Evolutionary conservation across 768 basidiomycete species (phyloP).

Genomic region (Auriscalpium vulgare): DNA sequence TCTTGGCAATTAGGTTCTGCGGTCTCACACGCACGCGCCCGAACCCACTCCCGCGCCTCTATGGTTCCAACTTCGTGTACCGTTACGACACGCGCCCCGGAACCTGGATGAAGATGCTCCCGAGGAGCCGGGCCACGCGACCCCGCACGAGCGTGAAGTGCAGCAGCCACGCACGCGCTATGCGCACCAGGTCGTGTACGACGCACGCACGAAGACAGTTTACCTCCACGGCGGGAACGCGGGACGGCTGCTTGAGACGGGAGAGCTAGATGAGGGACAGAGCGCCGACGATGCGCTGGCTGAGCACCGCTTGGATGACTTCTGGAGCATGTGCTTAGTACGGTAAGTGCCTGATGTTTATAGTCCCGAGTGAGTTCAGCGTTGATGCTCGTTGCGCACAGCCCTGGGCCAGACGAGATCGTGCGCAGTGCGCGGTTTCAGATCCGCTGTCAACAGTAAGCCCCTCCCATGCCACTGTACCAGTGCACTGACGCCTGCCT

Average conservation of each 20-base stretch:
- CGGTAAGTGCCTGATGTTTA: constrained; percentile 35
- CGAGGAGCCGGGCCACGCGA: constrained; percentile 11
- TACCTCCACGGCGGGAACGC: constrained; percentile 78
- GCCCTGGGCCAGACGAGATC: constrained; percentile 55
- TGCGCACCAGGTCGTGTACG: constrained; percentile 75
- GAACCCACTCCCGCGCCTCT: constrained; percentile 32
- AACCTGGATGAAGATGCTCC: constrained; percentile 55
- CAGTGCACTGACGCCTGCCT: background rate
- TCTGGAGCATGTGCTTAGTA: constrained; percentile 66
- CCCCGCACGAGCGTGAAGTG: background rate
- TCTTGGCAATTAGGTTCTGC: constrained; percentile 39
- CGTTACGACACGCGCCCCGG: constrained; percentile 53
- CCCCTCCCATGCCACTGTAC: background rate
- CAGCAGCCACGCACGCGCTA: constrained; percentile 56
- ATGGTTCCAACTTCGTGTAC: constrained; percentile 61
- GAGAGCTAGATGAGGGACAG: constrained; percentile 9
- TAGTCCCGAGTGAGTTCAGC: background rate
- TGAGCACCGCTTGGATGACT: constrained; percentile 51
- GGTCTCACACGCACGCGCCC: constrained; percentile 43
- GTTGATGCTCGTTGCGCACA: constrained; percentile 19
- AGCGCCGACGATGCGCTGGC: constrained; percentile 6
- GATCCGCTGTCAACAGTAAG: constrained; percentile 68
- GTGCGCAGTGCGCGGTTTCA: constrained; percentile 55
- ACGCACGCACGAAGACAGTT: constrained; percentile 42
- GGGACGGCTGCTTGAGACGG: constrained; percentile 29